Conservation (phyloP, 2,329 filamentous ascomycete species). For the Epichloe bromicola region DNA sequence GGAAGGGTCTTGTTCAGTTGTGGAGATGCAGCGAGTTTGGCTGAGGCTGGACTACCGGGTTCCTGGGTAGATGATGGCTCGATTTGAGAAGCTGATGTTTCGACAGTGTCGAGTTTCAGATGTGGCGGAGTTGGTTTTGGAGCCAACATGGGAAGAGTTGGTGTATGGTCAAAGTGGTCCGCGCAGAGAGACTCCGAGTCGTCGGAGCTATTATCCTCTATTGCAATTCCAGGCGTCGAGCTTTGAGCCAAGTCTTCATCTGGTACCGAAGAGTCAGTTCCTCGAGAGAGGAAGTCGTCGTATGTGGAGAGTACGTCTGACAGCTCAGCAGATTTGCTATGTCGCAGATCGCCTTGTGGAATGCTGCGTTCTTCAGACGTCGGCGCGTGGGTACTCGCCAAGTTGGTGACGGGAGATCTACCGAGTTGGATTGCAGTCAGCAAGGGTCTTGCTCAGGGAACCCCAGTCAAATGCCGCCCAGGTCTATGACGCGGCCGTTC, state of each 20-base stretch:
- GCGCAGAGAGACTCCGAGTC: constrained; percentile 14
- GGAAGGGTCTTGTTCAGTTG: constrained; percentile 42
- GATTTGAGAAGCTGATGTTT: constrained; percentile 17
- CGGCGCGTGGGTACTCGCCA: constrained; percentile 12
- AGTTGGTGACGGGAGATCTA: constrained; percentile 13
- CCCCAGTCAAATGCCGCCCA: background rate
- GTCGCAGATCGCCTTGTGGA: constrained; percentile 28
- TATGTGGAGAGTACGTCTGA: constrained; percentile 30
- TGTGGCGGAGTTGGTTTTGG: constrained; percentile 40
- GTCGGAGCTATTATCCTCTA: constrained; percentile 17
- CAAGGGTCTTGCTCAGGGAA: background rate
- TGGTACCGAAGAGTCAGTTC: constrained; percentile 13
- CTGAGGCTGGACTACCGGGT: constrained; percentile 16
- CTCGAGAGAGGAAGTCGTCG: constrained; percentile 29
- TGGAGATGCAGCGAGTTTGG: constrained; percentile 16
- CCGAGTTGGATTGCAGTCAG: constrained; percentile 16
- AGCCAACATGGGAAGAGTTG: constrained; percentile 35
- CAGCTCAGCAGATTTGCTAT: constrained; percentile 26
- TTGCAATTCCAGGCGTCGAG: constrained; percentile 14
- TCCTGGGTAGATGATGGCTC: constrained; percentile 13
- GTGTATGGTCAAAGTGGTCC: constrained; percentile 24
- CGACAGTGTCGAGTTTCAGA: constrained; percentile 34
- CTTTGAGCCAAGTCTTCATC: constrained; percentile 13
- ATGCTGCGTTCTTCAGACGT: constrained; percentile 22
- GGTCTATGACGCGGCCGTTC: background rate